These are phyloP conservation scores for Xylaria sp. DNA, from an alignment of 2,329 filamentous ascomycete species.

Conservation along the genomic window DNA sequence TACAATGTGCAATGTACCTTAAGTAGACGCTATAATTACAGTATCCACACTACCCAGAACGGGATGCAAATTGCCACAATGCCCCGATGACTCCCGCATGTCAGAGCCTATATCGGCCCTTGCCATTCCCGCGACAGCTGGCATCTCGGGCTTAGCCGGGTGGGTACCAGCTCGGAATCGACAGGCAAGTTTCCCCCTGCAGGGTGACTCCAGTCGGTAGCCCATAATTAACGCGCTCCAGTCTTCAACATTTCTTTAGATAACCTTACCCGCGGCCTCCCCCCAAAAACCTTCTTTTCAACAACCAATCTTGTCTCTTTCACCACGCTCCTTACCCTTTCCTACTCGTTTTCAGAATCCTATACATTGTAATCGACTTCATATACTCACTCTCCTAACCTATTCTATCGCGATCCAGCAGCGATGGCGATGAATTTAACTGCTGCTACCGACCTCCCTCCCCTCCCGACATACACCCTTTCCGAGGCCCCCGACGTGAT, in stretches of 20 bases:
- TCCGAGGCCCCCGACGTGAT: slow-evolving; percentile 77
- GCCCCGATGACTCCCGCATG: not conserved
- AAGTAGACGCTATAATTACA: not conserved
- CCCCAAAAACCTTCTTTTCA: slow-evolving; percentile 32
- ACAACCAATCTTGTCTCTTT: slow-evolving; percentile 21
- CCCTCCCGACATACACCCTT: slow-evolving; percentile 84
- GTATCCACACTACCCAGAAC: slow-evolving; percentile 12
- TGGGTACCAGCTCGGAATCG: not conserved
- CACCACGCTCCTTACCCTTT: slow-evolving; percentile 36
- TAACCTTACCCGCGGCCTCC: slow-evolving; percentile 2
- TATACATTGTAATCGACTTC: slow-evolving; percentile 41
- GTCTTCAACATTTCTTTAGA: slow-evolving; percentile 21
- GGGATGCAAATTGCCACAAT: slow-evolving; percentile 20
- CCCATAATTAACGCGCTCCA: slow-evolving; percentile 33
- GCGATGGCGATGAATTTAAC: slow-evolving; percentile 63
- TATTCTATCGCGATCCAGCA: slow-evolving; percentile 32
- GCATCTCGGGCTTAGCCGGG: slow-evolving; percentile 18
- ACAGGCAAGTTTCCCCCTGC: not conserved
- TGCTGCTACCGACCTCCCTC: slow-evolving; percentile 75
- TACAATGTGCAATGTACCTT: not conserved
- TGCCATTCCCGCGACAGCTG: slow-evolving; percentile 19
- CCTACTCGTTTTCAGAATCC: slow-evolving; percentile 36
- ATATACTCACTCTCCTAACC: slow-evolving; percentile 17
- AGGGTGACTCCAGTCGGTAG: not conserved
- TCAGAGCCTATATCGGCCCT: slow-evolving; percentile 5